Conservation (phyloP, 345 rosid genomes). For the Pseudoturritis turrita region DNA sequence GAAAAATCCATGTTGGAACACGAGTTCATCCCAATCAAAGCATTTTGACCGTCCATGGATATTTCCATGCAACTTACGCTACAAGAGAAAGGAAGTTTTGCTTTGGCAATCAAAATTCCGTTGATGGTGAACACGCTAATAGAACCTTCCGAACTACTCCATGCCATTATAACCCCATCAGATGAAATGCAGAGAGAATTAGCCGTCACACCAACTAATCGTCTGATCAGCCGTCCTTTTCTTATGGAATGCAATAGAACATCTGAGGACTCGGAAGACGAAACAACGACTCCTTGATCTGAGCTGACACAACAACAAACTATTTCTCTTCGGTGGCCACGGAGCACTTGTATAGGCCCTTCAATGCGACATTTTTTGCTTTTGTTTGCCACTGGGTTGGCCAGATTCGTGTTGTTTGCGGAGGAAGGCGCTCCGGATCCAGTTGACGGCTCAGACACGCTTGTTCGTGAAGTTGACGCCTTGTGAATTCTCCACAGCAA, state of each 20-base stretch:
- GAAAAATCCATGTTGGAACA: slow-evolving; percentile 29
- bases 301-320: slow-evolving; percentile 80
- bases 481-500: slow-evolving; percentile 88
- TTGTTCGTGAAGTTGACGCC: slow-evolving; percentile 47
- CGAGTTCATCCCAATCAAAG: slow-evolving; percentile 69
- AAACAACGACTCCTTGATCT: slow-evolving; percentile 78
- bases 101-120: slow-evolving; percentile 60
- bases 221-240: slow-evolving; percentile 83
- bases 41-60: slow-evolving; percentile 70
- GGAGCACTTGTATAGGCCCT: slow-evolving; percentile 93
- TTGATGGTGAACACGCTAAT: slow-evolving; percentile 74
- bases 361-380: slow-evolving; percentile 60
- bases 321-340: slow-evolving; percentile 76
- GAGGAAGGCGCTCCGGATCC: slow-evolving; percentile 44
- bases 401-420: slow-evolving; percentile 37
- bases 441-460: slow-evolving; percentile 49
- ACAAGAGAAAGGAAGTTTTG: slow-evolving; percentile 60
- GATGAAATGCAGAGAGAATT: slow-evolving; percentile 79
- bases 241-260: slow-evolving; percentile 77
- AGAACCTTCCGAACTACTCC: slow-evolving; percentile 57
- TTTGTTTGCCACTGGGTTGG: slow-evolving; percentile 54
- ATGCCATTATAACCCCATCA: slow-evolving; percentile 73
- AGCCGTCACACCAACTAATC: slow-evolving; percentile 72
- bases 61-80: slow-evolving; percentile 79
- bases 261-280: slow-evolving; percentile 69